A percentile compares a stretch with the other conserved stretches of the same genome.
Evolutionary conservation across 2,329 filamentous ascomycete genomes (phyloP).

Genomic region (Aureobasidium musti): DNA sequence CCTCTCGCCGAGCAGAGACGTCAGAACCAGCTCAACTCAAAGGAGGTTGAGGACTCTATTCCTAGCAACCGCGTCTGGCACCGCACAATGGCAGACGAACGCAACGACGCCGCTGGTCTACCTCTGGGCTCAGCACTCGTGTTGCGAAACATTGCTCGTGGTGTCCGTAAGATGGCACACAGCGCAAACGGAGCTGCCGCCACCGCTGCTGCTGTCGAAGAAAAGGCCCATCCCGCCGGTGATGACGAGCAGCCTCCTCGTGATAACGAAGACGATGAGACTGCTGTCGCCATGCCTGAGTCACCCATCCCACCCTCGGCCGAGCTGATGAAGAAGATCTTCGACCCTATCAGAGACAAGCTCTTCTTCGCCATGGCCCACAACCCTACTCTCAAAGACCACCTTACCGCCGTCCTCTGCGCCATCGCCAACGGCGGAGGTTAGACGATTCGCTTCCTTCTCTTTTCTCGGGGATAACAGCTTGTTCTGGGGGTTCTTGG

Average conservation of each 20-base stretch:
- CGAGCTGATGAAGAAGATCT: slow-evolving; percentile 63
- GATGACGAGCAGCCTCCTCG: slow-evolving; percentile 50
- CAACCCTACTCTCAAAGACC: slow-evolving; percentile 53
- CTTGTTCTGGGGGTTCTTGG: not conserved
- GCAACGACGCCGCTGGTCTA: slow-evolving; percentile 67
- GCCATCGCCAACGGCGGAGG: slow-evolving; percentile 35
- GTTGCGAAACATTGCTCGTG: slow-evolving; percentile 70
- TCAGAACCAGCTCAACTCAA: slow-evolving; percentile 37
- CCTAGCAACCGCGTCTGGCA: slow-evolving; percentile 40
- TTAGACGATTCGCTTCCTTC: slow-evolving; percentile 34
- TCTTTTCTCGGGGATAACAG: not conserved
- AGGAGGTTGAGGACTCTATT: slow-evolving; percentile 27
- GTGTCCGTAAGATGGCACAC: slow-evolving; percentile 42
- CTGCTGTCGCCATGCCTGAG: slow-evolving; percentile 52
- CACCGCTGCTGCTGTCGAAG: slow-evolving; percentile 15
- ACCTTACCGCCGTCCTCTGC: slow-evolving; percentile 36
- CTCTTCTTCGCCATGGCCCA: slow-evolving; percentile 70
- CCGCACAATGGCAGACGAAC: slow-evolving; percentile 54
- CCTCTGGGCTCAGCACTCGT: slow-evolving; percentile 77
- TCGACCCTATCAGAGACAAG: slow-evolving; percentile 64
- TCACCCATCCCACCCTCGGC: slow-evolving; percentile 47
- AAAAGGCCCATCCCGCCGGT: not conserved
- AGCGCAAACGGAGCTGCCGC: slow-evolving; percentile 31
- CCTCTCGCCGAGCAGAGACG: slow-evolving; percentile 36
- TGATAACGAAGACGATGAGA: slow-evolving; percentile 58